Conservation (phyloP, 2,329 filamentous ascomycete genomes). For the Lizonia empirigonia region DNA sequence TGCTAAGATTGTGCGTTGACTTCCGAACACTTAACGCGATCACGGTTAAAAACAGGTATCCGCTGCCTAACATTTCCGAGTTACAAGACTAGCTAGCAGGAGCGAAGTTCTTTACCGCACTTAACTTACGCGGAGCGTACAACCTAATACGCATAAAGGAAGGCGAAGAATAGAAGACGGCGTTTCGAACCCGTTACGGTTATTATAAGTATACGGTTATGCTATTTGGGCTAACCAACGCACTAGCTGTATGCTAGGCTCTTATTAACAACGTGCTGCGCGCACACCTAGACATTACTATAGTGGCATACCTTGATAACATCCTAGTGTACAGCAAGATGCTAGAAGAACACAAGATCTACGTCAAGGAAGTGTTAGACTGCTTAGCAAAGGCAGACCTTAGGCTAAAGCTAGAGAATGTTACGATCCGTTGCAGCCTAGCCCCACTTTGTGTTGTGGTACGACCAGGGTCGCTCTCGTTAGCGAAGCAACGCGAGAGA, state of each 20-base stretch:
- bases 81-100: background rate
- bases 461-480: no score
- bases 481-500: no score
- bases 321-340: background rate
- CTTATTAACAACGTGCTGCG: background rate
- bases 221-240: conserved; percentile 34
- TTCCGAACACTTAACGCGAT: background rate
- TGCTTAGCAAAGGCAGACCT: background rate
- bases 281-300: background rate
- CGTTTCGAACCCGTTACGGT: conserved; percentile 31
- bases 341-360: background rate
- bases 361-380: background rate
- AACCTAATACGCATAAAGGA: conserved; percentile 3
- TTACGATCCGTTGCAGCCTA: no score
- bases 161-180: conserved; percentile 41
- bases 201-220: conserved; percentile 42
- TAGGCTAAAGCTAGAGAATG: background rate
- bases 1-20: background rate
- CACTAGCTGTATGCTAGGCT: background rate
- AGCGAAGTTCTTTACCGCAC: background rate
- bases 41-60: background rate
- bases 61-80: background rate
- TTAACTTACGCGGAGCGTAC: background rate
- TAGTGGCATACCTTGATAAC: background rate
- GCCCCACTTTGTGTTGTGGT: no score